Evolutionary conservation across 192 early-diverging fungal genomes (phyloP).

Genomic region (Coemansia sp.): DNA sequence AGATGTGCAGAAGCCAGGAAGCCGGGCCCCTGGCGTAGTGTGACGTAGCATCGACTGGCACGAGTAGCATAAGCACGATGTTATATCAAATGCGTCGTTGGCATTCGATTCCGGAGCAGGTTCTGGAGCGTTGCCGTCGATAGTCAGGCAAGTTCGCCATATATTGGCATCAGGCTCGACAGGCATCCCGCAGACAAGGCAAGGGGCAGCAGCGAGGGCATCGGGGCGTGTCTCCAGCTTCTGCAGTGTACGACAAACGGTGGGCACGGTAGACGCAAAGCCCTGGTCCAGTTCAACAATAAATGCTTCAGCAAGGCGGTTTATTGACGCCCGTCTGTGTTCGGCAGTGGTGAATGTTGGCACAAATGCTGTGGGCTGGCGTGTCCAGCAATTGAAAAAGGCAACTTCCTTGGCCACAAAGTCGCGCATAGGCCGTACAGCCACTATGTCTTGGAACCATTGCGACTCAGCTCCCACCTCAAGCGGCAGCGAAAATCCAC

Average conservation of each 20-base stretch:
- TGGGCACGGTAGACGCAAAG: constrained; percentile 82
- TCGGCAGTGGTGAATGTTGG: constrained; percentile 59
- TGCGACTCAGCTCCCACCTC: constrained; percentile 63
- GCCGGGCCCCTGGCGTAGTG: constrained; percentile 19
- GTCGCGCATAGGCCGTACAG: constrained; percentile 80
- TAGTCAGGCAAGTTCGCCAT: constrained; percentile 40
- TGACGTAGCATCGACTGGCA: constrained; percentile 36
- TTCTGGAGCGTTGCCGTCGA: neutral
- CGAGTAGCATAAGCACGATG: constrained; percentile 31
- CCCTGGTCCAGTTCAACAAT: constrained; percentile 73
- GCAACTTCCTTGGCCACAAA: constrained; percentile 75
- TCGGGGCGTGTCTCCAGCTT: constrained; percentile 63
- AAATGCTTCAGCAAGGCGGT: constrained; percentile 57
- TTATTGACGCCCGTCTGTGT: constrained; percentile 50
- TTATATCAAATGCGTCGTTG: constrained; percentile 17
- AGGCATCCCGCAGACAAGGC: constrained; percentile 62
- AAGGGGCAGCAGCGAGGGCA: constrained; percentile 42
- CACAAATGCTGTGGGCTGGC: constrained; percentile 40
- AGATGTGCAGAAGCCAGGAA: constrained; percentile 28
- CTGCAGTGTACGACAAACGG: constrained; percentile 74
- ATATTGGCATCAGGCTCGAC: constrained; percentile 45
- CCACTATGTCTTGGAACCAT: constrained; percentile 57
- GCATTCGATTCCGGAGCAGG: neutral
- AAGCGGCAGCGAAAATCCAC: constrained; percentile 78
- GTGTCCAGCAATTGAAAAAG: constrained; percentile 60